Conservation (phyloP, 257 asterid species). For the Solanum virginianum region DNA sequence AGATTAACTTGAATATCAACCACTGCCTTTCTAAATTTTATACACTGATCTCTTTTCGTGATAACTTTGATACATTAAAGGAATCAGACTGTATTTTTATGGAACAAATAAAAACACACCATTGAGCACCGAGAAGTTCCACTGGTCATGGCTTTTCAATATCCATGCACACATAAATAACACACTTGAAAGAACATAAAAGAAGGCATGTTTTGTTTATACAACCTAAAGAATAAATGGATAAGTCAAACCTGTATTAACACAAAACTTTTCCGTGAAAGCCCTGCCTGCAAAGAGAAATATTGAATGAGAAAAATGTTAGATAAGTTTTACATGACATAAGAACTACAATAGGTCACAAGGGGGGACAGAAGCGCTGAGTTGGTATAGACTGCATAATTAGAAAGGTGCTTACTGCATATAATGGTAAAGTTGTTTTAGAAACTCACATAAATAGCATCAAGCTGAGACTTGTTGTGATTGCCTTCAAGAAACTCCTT, state of each 20-base stretch:
- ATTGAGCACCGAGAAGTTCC: neutral
- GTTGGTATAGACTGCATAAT: neutral
- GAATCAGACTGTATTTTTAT: neutral
- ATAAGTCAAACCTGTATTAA: constrained; percentile 75
- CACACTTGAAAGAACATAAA: neutral
- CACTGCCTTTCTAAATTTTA: neutral
- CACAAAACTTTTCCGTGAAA: constrained; percentile 69
- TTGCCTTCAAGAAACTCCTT: constrained; percentile 51
- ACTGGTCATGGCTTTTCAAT: neutral
- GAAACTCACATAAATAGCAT: constrained; percentile 79
- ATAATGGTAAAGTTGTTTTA: constrained; percentile 2
- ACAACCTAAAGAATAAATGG: constrained; percentile 1
- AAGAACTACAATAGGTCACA: neutral
- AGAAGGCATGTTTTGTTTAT: neutral
- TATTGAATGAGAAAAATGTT: constrained; percentile 1
- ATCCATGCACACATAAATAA: neutral
- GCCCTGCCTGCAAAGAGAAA: constrained; percentile 70
- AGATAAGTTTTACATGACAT: neutral
- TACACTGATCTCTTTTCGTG: neutral
- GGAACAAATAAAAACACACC: neutral
- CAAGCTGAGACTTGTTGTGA: constrained; percentile 78
- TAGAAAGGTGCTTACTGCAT: neutral
- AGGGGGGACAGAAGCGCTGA: neutral
- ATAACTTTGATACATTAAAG: neutral
- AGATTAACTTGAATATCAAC: neutral